These are phyloP conservation scores for Mesembryanthemum crystallinum DNA, from an alignment of 148 eudicot species.

Conservation along the genomic window DNA sequence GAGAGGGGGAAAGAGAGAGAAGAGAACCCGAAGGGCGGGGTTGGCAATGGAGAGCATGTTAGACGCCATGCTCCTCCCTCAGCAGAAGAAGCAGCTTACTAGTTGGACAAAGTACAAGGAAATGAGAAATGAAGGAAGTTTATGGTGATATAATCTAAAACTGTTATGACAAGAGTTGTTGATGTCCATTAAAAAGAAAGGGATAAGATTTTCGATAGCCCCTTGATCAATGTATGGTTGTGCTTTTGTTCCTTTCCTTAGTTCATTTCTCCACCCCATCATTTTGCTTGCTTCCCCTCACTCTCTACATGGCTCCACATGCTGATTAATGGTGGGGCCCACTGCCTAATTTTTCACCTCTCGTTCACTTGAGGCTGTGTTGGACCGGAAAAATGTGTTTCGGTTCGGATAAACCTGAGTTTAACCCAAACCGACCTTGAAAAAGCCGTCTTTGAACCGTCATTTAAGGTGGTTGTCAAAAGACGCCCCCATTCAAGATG, in stretches of 20 bases:
- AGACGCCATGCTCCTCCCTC: conserved; percentile 54
- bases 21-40: conserved; percentile 56
- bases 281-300: not conserved
- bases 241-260: conserved; percentile 23
- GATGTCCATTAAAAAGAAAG: conserved; percentile 21
- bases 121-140: conserved; percentile 11
- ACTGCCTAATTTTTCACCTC: not conserved
- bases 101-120: not conserved
- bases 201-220: conserved; percentile 57
- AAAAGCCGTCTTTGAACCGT: no score
- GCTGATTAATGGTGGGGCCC: not conserved
- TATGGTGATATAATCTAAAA: not conserved
- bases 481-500: no score
- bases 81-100: conserved; percentile 3
- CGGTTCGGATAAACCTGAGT: no score
- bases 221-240: conserved; percentile 63
- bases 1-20: not conserved
- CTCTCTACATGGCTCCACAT: conserved; percentile 14
- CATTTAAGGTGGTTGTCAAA: no score
- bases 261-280: conserved; percentile 20
- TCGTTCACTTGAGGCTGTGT: not conserved
- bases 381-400: not conserved
- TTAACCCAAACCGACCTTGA: no score
- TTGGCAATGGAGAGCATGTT: conserved; percentile 72
- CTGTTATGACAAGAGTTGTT: conserved; percentile 15